Percentiles rank a stretch among this genome's conserved stretches.
Evolutionary conservation across 176 grass and related monocot species (phyloP).

Genomic region (Cenchrus fungigraminus): DNA sequence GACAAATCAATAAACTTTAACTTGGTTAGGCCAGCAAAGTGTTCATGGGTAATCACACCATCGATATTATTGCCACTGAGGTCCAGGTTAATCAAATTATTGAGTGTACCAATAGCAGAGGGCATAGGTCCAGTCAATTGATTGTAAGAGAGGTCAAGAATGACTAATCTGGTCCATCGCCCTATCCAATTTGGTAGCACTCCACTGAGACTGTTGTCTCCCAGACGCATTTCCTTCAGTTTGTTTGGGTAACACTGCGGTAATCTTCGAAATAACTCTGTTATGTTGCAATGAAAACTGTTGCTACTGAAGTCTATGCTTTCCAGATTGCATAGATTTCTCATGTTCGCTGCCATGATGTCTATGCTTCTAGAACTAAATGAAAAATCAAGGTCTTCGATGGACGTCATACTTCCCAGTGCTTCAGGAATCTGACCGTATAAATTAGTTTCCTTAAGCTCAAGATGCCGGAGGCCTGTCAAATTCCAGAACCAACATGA

Average conservation of each 20-base stretch:
- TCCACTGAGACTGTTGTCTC: neutral
- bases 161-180: neutral
- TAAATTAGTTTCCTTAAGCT: neutral
- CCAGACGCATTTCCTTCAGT: neutral
- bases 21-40: neutral
- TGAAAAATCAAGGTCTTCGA: neutral
- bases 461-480: neutral
- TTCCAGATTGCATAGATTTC: constrained; percentile 30
- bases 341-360: neutral
- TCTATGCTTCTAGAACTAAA: neutral
- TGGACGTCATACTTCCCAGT: neutral
- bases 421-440: neutral
- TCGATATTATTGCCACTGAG: neutral
- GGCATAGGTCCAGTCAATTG: neutral
- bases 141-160: neutral
- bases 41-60: constrained; percentile 26
- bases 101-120: neutral
- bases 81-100: neutral
- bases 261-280: neutral
- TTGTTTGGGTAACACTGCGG: neutral
- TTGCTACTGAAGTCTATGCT: neutral
- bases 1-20: constrained; percentile 13
- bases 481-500: constrained; percentile 52
- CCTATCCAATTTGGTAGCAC: constrained; percentile 19
- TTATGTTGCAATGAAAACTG: neutral